A percentile compares a stretch with the other conserved stretches of the same genome.
These are phyloP conservation scores for Penicillium lagena DNA, from an alignment of 495 filamentous ascomycete species.

Conservation along the genomic window DNA sequence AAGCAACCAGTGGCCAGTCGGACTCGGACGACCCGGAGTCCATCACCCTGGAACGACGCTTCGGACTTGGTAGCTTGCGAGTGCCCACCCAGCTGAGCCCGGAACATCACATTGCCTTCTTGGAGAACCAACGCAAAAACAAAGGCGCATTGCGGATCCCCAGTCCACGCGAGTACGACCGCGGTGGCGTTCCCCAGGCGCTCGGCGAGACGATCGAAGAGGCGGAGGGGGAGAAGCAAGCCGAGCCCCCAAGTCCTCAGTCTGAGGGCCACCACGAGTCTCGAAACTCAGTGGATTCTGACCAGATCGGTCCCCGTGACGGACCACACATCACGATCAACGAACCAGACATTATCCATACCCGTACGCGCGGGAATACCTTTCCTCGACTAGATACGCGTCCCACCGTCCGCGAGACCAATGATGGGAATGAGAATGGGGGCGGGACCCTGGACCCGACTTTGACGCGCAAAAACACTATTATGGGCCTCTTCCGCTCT, in stretches of 20 bases:
- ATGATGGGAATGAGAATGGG: slow-evolving; percentile 5
- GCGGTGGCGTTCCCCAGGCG: slow-evolving; percentile 61
- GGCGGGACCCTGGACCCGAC: slow-evolving; percentile 5
- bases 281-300: slow-evolving; percentile 17
- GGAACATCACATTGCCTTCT: slow-evolving; percentile 78
- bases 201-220: slow-evolving; percentile 47
- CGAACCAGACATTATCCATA: slow-evolving; percentile 43
- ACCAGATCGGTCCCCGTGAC: slow-evolving; percentile 24
- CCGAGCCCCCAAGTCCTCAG: slow-evolving; percentile 7
- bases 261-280: slow-evolving; percentile 9
- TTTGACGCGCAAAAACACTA: slow-evolving; percentile 22
- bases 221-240: slow-evolving; percentile 7
- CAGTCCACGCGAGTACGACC: slow-evolving; percentile 79
- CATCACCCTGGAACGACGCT: slow-evolving; percentile 4
- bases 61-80: slow-evolving; percentile 25
- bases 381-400: slow-evolving; percentile 36
- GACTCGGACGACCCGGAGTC: slow-evolving; percentile 13
- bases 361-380: slow-evolving; percentile 26
- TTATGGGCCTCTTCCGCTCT: slow-evolving; percentile 31
- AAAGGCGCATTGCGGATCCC: slow-evolving; percentile 75
- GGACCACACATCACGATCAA: slow-evolving; percentile 57
- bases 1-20: slow-evolving; percentile 8
- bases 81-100: slow-evolving; percentile 50
- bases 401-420: slow-evolving; percentile 28
- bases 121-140: slow-evolving; percentile 78